Percentiles rank a stretch among this genome's conserved stretches.
Conservation (phyloP, 306 rosid genomes). For the Dryas drummondii region DNA sequence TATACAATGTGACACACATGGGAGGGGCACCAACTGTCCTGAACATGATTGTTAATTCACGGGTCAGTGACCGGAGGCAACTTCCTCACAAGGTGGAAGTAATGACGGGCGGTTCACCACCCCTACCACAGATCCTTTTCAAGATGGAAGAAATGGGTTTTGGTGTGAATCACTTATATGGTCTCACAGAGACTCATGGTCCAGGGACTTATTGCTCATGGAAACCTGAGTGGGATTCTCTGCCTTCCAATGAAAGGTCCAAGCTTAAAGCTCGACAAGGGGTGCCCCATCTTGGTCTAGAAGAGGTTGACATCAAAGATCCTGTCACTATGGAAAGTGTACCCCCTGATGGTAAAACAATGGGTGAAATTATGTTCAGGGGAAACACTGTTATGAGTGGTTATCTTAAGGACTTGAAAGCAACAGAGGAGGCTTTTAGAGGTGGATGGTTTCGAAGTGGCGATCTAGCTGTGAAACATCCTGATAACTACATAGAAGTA, state of each 20-base stretch:
- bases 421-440: slow-evolving; percentile 65
- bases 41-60: slow-evolving; percentile 78
- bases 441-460: slow-evolving; percentile 90
- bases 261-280: slow-evolving; percentile 71
- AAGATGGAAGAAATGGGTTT: slow-evolving; percentile 87
- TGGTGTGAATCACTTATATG: slow-evolving; percentile 62
- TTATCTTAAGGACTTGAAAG: slow-evolving; percentile 60
- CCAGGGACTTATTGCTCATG: slow-evolving; percentile 70
- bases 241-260: slow-evolving; percentile 46
- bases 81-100: slow-evolving; percentile 59
- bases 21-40: slow-evolving; percentile 83
- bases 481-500: slow-evolving; percentile 67
- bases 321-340: slow-evolving; percentile 65
- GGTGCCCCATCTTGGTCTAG: slow-evolving; percentile 56
- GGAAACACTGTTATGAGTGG: slow-evolving; percentile 96
- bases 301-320: slow-evolving; percentile 64
- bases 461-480: slow-evolving; percentile 74
- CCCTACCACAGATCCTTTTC: slow-evolving; percentile 60
- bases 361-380: slow-evolving; percentile 76
- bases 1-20: slow-evolving; percentile 72
- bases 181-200: slow-evolving; percentile 80
- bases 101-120: slow-evolving; percentile 76
- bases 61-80: slow-evolving; percentile 36
- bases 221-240: slow-evolving; percentile 71
- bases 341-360: slow-evolving; percentile 64